A percentile compares a stretch with the other conserved stretches of the same genome.
phyloP scores from a whole-genome alignment of 1,139 yeast genomes.

The Taiozyma sp. region DNA sequence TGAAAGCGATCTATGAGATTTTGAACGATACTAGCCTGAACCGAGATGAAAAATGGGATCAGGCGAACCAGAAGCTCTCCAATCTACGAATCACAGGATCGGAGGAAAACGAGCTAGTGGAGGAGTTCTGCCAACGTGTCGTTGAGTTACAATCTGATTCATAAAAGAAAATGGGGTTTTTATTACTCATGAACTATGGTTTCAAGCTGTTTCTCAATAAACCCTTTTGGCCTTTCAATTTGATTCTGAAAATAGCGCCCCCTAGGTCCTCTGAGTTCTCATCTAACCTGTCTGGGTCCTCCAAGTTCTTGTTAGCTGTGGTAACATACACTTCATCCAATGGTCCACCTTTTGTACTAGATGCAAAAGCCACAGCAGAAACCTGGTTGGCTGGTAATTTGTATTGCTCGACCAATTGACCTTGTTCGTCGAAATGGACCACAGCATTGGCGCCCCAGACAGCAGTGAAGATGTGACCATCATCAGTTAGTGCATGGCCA shows the following conservation, averaged over 20 bases:
- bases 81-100: slow-evolving; percentile 45
- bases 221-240: slow-evolving; percentile 25
- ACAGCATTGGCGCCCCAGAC: slow-evolving; percentile 60
- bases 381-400: slow-evolving; percentile 50
- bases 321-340: slow-evolving; percentile 62
- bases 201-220: slow-evolving; percentile 17
- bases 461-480: slow-evolving; percentile 64
- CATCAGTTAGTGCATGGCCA: slow-evolving; percentile 61
- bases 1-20: slow-evolving; percentile 35
- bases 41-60: slow-evolving; percentile 38
- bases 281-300: slow-evolving; percentile 31
- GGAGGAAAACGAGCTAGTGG: slow-evolving; percentile 48
- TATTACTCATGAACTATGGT: slow-evolving; percentile 1
- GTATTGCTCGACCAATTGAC: slow-evolving; percentile 47
- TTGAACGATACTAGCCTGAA: slow-evolving; percentile 35
- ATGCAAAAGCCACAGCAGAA: slow-evolving; percentile 62
- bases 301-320: slow-evolving; percentile 49
- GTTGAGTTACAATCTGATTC: slow-evolving; percentile 1
- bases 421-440: slow-evolving; percentile 44
- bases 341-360: slow-evolving; percentile 37
- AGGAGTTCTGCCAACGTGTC: slow-evolving; percentile 39
- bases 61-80: slow-evolving; percentile 44
- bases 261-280: slow-evolving; percentile 51
- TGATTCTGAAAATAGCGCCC: slow-evolving; percentile 41
- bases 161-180: neutral